phyloP scores from a whole-genome alignment of 495 filamentous ascomycete species.

The Chlorociboria aeruginascens region DNA sequence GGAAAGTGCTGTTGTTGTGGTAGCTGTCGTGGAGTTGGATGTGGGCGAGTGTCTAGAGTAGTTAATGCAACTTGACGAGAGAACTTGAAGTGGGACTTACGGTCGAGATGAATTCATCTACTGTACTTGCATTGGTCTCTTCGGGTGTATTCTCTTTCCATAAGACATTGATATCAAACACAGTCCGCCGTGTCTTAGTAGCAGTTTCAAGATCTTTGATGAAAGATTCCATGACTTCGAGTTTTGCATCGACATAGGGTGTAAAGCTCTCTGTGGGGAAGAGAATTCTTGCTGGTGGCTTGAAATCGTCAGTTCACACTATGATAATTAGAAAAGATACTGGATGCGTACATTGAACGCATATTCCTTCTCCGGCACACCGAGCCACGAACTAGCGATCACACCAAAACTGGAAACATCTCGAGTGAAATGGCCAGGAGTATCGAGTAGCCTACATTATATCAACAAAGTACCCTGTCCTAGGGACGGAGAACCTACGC shows the following conservation, averaged over 20 bases:
- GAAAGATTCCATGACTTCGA: background rate
- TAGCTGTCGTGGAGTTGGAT: slow-evolving; percentile 14
- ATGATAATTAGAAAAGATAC: no score
- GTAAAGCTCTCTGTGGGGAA: slow-evolving; percentile 5
- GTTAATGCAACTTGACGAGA: background rate
- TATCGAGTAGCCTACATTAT: slow-evolving; percentile 4
- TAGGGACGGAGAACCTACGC: slow-evolving; percentile 3
- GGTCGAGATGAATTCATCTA: slow-evolving; percentile 10
- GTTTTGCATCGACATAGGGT: background rate
- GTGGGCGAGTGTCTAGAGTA: slow-evolving; percentile 4
- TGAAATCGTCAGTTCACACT: background rate
- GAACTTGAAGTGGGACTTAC: background rate
- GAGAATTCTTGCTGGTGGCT: slow-evolving; percentile 4
- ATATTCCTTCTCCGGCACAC: background rate
- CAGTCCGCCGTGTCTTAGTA: background rate
- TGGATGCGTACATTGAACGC: background rate
- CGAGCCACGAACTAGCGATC: background rate
- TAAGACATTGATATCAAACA: background rate
- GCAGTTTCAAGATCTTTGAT: background rate
- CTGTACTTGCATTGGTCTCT: background rate
- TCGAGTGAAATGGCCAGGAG: slow-evolving; percentile 11
- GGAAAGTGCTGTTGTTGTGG: slow-evolving; percentile 8
- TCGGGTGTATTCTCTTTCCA: background rate
- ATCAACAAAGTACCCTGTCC: background rate
- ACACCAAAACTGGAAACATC: slow-evolving; percentile 4